Conservation (phyloP, 1,284 basidiomycete genomes). For the Irpex lacteus region DNA sequence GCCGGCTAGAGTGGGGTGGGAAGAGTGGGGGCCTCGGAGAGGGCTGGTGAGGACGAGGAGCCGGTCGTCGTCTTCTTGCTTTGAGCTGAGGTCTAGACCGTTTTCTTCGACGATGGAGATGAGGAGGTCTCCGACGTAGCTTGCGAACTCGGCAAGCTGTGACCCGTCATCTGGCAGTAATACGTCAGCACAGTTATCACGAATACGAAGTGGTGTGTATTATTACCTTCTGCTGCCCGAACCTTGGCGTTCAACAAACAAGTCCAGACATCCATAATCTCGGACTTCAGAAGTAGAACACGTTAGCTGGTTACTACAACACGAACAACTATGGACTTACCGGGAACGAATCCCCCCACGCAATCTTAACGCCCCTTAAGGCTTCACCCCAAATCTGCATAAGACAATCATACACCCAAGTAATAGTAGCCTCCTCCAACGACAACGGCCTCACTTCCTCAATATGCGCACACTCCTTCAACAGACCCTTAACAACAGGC, state of each 20-base stretch:
- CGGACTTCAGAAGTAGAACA: conserved; percentile 24
- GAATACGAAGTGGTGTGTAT: background rate
- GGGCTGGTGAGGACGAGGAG: conserved; percentile 18
- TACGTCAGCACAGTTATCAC: conserved; percentile 2
- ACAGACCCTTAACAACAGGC: conserved; percentile 43
- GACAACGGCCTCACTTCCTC: conserved; percentile 54
- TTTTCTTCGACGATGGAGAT: conserved; percentile 49
- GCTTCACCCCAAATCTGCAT: conserved; percentile 55
- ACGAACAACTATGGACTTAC: conserved; percentile 30
- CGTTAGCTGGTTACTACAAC: conserved; percentile 5
- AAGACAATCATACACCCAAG: conserved; percentile 52
- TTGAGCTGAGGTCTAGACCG: conserved; percentile 44
- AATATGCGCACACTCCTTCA: conserved; percentile 48
- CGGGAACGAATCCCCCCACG: conserved; percentile 35
- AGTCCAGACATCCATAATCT: conserved; percentile 40
- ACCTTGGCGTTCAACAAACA: conserved; percentile 40
- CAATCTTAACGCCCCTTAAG: conserved; percentile 40
- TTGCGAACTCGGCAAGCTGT: conserved; percentile 37
- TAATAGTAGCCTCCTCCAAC: conserved; percentile 50
- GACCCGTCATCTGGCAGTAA: conserved; percentile 26
- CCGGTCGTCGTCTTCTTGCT: conserved; percentile 19
- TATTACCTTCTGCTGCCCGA: conserved; percentile 24
- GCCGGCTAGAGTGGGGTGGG: conserved; percentile 10
- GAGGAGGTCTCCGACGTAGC: conserved; percentile 41
- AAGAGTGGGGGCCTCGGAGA: conserved; percentile 12